Base-by-base conservation (phyloP, 2,329 filamentous ascomycete species). In the Cytospora mali region DNA sequence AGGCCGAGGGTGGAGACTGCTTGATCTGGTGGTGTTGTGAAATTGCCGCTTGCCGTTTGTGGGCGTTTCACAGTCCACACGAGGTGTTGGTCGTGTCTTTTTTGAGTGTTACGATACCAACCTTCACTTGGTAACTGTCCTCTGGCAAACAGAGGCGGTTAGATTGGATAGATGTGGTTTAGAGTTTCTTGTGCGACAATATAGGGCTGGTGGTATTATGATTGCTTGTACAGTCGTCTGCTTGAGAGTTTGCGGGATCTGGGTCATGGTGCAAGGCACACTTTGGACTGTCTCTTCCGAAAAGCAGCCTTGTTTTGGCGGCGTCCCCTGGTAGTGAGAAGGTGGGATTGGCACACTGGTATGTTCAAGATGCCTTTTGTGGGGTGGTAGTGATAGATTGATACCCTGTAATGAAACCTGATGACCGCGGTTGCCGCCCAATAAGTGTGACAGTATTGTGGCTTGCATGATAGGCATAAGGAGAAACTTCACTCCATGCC, bases 1-100 rank as follows among this genome's bases (percentile, higher is more conserved):
- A 73, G 76, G 58, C 74, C 75, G 67, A 77, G 74, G 60, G 74
- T 76, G 66, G 77, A 76, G 68, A 75, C 70, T 57, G 68, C 49
- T 28, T 65, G 62, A 61, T 60, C n/a, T 25, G 13, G 28, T 33
- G n/a, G 5, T 3, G 23, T 48, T 27, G 25, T 9, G 23, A 16
- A 5, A 4, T 18, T 52, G 11, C 4, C 23, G 4, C n/a, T 31
- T 48, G 27, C 21, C 4, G 23, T 55, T 35, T 59, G 35, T 27
- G 2, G 21, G 6, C 21, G 29, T 42, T 28, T 23, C 13, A 29
- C 49, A n/a, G 42, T 60, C n/a, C 50, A 48, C 10, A 21, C n/a
- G 9, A 23, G 57, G 57, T 33, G 50, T 60, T 54, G 27, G 29
- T 27, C 35, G 49, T 39, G 25, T n/a, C 14, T 25, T n/a, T 23